Base-by-base conservation (phyloP, 2,329 filamentous ascomycete species). In the Colletotrichum plurivorum region DNA sequence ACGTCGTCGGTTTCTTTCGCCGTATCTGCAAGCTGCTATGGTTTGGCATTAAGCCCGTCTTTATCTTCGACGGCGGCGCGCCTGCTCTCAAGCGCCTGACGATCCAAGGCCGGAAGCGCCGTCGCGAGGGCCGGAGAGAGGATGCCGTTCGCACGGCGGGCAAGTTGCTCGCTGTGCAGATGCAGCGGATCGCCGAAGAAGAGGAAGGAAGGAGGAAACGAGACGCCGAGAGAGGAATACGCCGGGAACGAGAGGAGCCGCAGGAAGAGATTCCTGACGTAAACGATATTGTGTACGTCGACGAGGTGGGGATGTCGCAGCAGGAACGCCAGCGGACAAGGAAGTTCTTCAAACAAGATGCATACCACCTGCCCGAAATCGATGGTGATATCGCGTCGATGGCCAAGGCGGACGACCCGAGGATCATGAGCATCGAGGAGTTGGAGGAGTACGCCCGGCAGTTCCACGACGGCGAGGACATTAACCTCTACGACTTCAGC, bases 11-110 rank as follows among this genome's bases (percentile, higher is more conserved):
- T 46, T 99, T 99, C 88, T 99, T 99, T 82, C 93, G 96, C 59
- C 91, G 96, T 70, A 97, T 99, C 79, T 99, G 96, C 87, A 99
- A 99, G 79, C 88, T 99, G 1, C 88, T 99, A 1, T 99, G 95
- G 88, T 95, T 96, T 76, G 96, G 97, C 57, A 97, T 99, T 79
- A 93, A 92, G 72, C 97, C 96, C 0, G 94, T 99, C 52, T 99
- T 99, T 79, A 95, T 99, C 15, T 99, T 99, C 79, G 96, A 99
- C 81, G 96, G 97, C 69, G 96, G 95, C 51, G 97, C 96, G 0
- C 97, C 97, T 0, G 86, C 90, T 3, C 86, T 99, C 72, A 99
- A 99, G 84, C 88, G 95, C 65, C 93, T 97, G 78, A 99, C 96
- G 0, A 95, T 99, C 70, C 90, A 90, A 70, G 89, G 87, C 59